Evolutionary conservation across 2,329 filamentous ascomycete genomes (phyloP), one percentile per base, ranked within the genome.

Genomic region (Tolypocladium amazonense): DNA sequence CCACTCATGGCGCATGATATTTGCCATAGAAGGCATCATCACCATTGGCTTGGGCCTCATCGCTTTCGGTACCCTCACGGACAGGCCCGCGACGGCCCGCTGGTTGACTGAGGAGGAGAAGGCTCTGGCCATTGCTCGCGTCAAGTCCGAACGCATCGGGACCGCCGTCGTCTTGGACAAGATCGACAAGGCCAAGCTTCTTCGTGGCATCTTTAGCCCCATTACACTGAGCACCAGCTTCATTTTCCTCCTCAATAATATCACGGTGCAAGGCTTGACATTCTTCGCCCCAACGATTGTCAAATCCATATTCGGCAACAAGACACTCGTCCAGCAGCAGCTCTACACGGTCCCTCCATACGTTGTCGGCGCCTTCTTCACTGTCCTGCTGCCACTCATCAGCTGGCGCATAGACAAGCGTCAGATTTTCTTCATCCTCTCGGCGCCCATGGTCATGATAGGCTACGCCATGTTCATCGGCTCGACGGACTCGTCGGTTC

Each of bases 231-330:
- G 72, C 11, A 86, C 80, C 0, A 70, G 82, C 0, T 73, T 85
- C 63, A 79, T 87, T 65, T 87, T 88, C 72, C 72, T 87, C 0
- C 77, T 88, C 59, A 78, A 86, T 76, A 88, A 88, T 72, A 82
- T 90, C 68, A 89, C 87, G 0, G 86, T 89, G 2, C 85, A 89
- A 66, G 86, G 87, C 4, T 75, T 90, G 4, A 84, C 84, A 1
- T 88, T 89, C 76, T 89, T 89, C 71, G 75, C 80, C 0, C 87
- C 87, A 0, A 89, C 87, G 0, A 89, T 90, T 59, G 85, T 90
- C 60, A 73, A 72, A 55, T 87, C 81, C 6, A 89, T 90, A 64
- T 90, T 89, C 66, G 83, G 84, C 0, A 67, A 79, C 1, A 74
- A 75, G 35, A 64, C 65, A 1, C 79, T 84, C 2, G 76, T 90